Conservation (phyloP, 441 rosid genomes). For the Capsella rubella region DNA sequence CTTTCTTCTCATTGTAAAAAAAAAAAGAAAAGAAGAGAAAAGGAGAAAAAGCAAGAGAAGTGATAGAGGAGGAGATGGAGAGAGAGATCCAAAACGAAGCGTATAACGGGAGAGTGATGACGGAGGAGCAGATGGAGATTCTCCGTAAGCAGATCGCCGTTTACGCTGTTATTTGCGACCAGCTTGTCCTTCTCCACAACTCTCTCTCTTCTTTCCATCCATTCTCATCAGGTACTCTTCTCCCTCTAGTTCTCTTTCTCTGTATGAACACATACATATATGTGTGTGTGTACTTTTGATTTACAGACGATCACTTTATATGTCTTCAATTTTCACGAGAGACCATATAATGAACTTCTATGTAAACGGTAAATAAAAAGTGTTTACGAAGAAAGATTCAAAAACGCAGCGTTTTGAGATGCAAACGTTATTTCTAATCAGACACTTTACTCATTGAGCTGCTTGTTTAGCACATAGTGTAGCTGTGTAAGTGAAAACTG, state of each 20-base stretch:
- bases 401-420: constrained; percentile 37
- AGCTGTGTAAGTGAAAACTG: constrained; percentile 1
- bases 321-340: background rate
- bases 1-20: constrained; percentile 27
- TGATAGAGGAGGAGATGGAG: constrained; percentile 40
- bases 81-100: constrained; percentile 41
- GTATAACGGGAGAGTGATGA: constrained; percentile 71
- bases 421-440: constrained; percentile 2
- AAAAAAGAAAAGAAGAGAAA: background rate
- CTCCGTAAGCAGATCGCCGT: constrained; percentile 84
- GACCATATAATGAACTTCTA: constrained; percentile 7
- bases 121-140: constrained; percentile 89
- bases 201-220: constrained; percentile 48
- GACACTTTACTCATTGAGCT: constrained; percentile 3
- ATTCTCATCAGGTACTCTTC: constrained; percentile 39
- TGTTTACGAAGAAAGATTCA: background rate
- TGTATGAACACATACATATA: background rate
- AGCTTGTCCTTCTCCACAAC: constrained; percentile 76
- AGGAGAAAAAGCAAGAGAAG: constrained; percentile 25
- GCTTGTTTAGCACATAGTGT: background rate
- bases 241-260: constrained; percentile 7
- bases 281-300: constrained; percentile 4
- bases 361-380: constrained; percentile 2
- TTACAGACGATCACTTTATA: constrained; percentile 14
- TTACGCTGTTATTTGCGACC: constrained; percentile 70